Percentiles rank a stretch among this genome's conserved stretches.
Evolutionary conservation across 306 rosid species (phyloP).

Genomic region (Datisca glomerata): DNA sequence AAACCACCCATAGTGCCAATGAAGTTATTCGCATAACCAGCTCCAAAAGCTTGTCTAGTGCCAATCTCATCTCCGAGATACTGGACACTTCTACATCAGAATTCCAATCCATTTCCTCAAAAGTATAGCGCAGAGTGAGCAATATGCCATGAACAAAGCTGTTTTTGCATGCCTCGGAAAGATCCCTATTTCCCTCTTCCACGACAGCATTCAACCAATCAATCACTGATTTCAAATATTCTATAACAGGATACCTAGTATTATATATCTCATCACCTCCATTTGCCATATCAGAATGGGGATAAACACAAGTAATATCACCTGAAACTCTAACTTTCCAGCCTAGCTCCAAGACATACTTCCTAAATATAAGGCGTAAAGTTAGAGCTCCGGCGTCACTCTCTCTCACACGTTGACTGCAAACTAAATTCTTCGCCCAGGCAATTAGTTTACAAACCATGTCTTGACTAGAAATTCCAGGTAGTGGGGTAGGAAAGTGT

Average conservation of each 20-base stretch:
- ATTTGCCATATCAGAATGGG: slow-evolving; percentile 26
- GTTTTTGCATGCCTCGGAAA: slow-evolving; percentile 70
- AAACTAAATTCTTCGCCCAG: slow-evolving; percentile 81
- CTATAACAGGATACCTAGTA: slow-evolving; percentile 40
- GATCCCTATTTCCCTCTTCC: slow-evolving; percentile 72
- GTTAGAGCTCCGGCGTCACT: slow-evolving; percentile 96
- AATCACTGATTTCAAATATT: slow-evolving; percentile 63
- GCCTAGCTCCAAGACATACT: slow-evolving; percentile 78
- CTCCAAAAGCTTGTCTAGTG: slow-evolving; percentile 58
- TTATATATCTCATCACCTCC: slow-evolving; percentile 24
- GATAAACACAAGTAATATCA: slow-evolving; percentile 26
- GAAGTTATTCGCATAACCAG: slow-evolving; percentile 83
- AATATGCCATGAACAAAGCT: slow-evolving; percentile 94
- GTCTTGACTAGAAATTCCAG: slow-evolving; percentile 69
- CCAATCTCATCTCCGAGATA: slow-evolving; percentile 46
- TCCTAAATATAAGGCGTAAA: slow-evolving; percentile 73
- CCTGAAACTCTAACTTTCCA: slow-evolving; percentile 52
- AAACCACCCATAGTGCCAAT: slow-evolving; percentile 88
- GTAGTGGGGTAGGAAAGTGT: slow-evolving; percentile 87
- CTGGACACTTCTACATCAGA: slow-evolving; percentile 35
- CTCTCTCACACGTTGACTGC: slow-evolving; percentile 98
- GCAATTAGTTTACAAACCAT: slow-evolving; percentile 43
- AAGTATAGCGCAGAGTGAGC: slow-evolving; percentile 77
- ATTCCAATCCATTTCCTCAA: slow-evolving; percentile 91
- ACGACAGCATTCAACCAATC: slow-evolving; percentile 73